Evolutionary conservation across 345 rosid genomes (phyloP).

Genomic region (Mallotus nudiflorus): DNA sequence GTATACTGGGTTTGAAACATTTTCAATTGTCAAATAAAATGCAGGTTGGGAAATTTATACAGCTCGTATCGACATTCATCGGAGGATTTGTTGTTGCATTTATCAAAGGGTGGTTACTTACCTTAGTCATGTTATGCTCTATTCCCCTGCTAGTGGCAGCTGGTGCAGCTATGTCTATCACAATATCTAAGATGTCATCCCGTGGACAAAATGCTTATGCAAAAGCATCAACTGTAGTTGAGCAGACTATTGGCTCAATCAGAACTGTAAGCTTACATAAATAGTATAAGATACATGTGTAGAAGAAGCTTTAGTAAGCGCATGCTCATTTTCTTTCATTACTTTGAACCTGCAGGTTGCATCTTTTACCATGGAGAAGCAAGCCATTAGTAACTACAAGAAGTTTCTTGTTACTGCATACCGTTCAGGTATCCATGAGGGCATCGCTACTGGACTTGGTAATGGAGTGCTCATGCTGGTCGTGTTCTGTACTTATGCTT

Average conservation of each 20-base stretch:
- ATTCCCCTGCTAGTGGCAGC: conserved; percentile 70
- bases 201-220: conserved; percentile 80
- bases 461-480: conserved; percentile 39
- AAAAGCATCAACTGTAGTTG: conserved; percentile 75
- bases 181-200: conserved; percentile 59
- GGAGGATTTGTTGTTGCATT: conserved; percentile 82
- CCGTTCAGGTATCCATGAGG: conserved; percentile 51
- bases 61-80: conserved; percentile 66
- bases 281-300: background rate
- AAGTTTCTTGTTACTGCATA: conserved; percentile 49
- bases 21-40: too few relatives aligned
- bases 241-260: conserved; percentile 84
- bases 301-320: too few relatives aligned
- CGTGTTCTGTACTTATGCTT: conserved; percentile 46
- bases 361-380: conserved; percentile 65
- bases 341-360: conserved; percentile 64
- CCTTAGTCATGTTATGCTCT: conserved; percentile 64
- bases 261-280: conserved; percentile 58
- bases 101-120: conserved; percentile 79
- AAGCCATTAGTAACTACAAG: conserved; percentile 48
- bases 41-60: conserved; percentile 87
- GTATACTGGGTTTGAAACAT: too few relatives aligned
- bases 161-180: conserved; percentile 54
- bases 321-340: background rate
- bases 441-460: conserved; percentile 53